Evolutionary conservation across 495 filamentous ascomycete species (phyloP).

Genomic region (Tuber indicum): DNA sequence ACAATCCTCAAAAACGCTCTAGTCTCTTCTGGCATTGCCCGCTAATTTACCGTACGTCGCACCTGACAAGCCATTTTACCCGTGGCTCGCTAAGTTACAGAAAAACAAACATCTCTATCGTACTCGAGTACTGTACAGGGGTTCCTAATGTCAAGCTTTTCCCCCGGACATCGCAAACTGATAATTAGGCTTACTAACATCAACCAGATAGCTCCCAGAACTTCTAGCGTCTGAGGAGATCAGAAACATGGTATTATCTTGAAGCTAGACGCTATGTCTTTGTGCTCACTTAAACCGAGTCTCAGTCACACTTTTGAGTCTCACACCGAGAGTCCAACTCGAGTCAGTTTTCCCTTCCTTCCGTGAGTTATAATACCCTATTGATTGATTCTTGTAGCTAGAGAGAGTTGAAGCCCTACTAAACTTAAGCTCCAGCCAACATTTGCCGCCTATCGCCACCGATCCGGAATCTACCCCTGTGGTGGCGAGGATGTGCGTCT

Average conservation of each 20-base stretch:
- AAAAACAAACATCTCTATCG: not conserved
- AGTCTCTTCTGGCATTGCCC: not conserved
- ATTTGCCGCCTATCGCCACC: not conserved
- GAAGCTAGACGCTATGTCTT: not conserved
- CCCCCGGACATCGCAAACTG: not conserved
- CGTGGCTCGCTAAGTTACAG: not conserved
- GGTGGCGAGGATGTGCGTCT: not conserved
- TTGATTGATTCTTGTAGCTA: not conserved
- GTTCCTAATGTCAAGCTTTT: not conserved
- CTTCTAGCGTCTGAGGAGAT: not conserved
- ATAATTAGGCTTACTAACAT: not conserved
- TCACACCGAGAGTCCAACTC: not conserved
- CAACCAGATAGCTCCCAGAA: not conserved
- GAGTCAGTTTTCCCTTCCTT: not conserved
- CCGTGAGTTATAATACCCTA: not conserved
- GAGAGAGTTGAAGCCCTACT: not conserved
- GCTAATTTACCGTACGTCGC: not conserved
- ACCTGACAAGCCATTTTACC: not conserved
- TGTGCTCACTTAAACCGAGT: not conserved
- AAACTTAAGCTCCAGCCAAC: not conserved
- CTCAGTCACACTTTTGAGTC: not conserved
- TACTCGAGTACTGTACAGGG: no score
- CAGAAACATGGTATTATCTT: not conserved
- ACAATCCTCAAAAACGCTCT: not conserved
- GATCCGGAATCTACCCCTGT: not conserved